phyloP scores from a whole-genome alignment of 2,329 filamentous ascomycete genomes.

The Fusarium palustre region DNA sequence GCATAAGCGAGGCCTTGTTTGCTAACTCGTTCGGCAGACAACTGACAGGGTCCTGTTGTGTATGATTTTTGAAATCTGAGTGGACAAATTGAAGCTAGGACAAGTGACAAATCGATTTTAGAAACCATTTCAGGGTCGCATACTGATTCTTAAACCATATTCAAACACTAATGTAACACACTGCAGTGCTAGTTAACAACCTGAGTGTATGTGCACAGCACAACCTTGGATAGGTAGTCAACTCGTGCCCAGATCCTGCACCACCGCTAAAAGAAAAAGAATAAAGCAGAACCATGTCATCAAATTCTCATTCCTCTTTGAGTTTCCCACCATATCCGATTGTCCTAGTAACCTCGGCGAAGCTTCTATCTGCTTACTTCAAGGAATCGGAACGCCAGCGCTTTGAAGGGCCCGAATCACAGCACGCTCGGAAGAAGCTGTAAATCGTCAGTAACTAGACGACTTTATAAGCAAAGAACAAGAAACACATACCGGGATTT shows the following conservation, averaged over 20 bases:
- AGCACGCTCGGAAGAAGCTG: conserved; percentile 20
- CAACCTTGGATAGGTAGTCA: neutral
- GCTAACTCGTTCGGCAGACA: neutral
- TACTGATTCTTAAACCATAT: neutral
- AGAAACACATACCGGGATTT: conserved; percentile 14
- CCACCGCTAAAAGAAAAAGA: neutral
- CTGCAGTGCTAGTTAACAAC: neutral
- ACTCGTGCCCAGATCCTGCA: neutral
- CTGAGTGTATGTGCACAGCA: neutral
- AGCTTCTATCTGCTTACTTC: neutral
- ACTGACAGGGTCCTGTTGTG: neutral
- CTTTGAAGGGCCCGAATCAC: conserved; percentile 9
- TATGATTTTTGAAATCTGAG: conserved; percentile 36
- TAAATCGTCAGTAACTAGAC: neutral
- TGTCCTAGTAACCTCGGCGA: no score
- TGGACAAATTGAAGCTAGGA: neutral
- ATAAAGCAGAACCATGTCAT: no score
- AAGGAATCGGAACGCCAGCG: conserved; percentile 8
- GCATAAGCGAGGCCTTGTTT: neutral
- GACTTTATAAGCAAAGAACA: neutral
- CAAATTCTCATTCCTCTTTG: no score
- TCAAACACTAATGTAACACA: neutral
- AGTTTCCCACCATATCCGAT: neutral
- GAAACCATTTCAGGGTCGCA: neutral
- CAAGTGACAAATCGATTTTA: neutral